phyloP scores from a whole-genome alignment of 192 early-diverging fungal species.

The Umbelopsis sp. region DNA sequence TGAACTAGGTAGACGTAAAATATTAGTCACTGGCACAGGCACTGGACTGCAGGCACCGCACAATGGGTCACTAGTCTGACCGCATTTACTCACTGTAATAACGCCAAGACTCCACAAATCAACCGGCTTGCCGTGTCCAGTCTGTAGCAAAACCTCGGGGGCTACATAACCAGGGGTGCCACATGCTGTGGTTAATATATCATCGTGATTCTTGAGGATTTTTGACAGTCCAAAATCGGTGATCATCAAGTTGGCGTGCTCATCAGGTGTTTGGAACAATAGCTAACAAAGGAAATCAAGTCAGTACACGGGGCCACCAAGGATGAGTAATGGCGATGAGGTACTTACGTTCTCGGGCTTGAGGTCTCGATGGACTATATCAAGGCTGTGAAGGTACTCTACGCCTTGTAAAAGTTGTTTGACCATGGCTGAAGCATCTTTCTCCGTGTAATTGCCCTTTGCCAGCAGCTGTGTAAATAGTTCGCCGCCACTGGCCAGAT shows the following conservation, averaged over 20 bases:
- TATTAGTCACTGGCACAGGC: too few species aligned
- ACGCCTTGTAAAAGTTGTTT: constrained; percentile 78
- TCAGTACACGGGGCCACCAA: not conserved
- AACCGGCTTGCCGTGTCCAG: constrained; percentile 89
- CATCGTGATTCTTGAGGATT: constrained; percentile 70
- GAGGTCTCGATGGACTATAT: constrained; percentile 80
- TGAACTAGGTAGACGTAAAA: constrained; percentile 49
- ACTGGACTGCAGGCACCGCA: too few species aligned
- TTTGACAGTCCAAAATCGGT: constrained; percentile 89
- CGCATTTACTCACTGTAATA: constrained; percentile 53
- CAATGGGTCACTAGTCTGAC: too few species aligned
- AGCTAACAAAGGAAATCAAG: constrained; percentile 36
- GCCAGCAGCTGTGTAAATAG: constrained; percentile 79
- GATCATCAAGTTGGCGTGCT: constrained; percentile 74
- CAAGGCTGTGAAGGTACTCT: constrained; percentile 83
- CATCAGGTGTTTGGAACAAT: constrained; percentile 64
- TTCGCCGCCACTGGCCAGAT: constrained; percentile 85
- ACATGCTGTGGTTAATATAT: constrained; percentile 84
- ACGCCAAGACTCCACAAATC: constrained; percentile 97
- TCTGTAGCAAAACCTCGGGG: constrained; percentile 83
- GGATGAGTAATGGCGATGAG: not conserved
- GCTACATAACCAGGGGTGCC: constrained; percentile 91
- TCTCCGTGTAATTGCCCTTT: constrained; percentile 79
- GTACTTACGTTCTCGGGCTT: constrained; percentile 81
- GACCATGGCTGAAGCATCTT: constrained; percentile 78